These are phyloP conservation scores for Candida gigantensis DNA, from an alignment of 1,139 yeast species.

Conservation along the genomic window DNA sequence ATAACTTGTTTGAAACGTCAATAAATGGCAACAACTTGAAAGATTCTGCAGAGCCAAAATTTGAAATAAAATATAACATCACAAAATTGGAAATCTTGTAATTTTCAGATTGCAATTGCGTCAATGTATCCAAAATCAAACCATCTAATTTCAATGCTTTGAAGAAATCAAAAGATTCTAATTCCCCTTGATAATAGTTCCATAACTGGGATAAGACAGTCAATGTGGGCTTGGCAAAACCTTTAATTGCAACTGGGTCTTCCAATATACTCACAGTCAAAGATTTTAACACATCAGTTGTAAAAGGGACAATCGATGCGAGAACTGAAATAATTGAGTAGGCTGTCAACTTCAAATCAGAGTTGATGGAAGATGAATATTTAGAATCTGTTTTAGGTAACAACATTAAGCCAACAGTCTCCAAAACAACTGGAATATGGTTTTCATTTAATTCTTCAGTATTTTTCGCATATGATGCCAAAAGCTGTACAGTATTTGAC, in stretches of 20 bases:
- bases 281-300: conserved; percentile 62
- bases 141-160: conserved; percentile 14
- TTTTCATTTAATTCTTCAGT: conserved; percentile 28
- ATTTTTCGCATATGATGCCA: conserved; percentile 41
- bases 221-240: conserved; percentile 32
- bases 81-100: conserved; percentile 36
- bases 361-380: conserved; percentile 35
- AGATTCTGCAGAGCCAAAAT: conserved; percentile 19
- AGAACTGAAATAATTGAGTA: conserved; percentile 81
- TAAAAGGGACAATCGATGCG: conserved; percentile 69
- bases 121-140: conserved; percentile 8
- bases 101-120: conserved; percentile 24
- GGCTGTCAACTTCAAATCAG: conserved; percentile 78
- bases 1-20: conserved; percentile 19
- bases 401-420: conserved; percentile 55
- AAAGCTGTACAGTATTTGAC: conserved; percentile 66
- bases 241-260: conserved; percentile 21
- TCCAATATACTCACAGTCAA: conserved; percentile 63
- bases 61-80: conserved; percentile 27
- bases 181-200: conserved; percentile 28
- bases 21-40: conserved; percentile 25
- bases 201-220: conserved; percentile 46
- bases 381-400: conserved; percentile 25
- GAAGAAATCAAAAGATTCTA: conserved; percentile 19
- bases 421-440: conserved; percentile 56